Percentiles rank a stretch among this genome's conserved stretches.
Conservation (phyloP, 495 filamentous ascomycete species). For the Barbatosphaeria neglecta region DNA sequence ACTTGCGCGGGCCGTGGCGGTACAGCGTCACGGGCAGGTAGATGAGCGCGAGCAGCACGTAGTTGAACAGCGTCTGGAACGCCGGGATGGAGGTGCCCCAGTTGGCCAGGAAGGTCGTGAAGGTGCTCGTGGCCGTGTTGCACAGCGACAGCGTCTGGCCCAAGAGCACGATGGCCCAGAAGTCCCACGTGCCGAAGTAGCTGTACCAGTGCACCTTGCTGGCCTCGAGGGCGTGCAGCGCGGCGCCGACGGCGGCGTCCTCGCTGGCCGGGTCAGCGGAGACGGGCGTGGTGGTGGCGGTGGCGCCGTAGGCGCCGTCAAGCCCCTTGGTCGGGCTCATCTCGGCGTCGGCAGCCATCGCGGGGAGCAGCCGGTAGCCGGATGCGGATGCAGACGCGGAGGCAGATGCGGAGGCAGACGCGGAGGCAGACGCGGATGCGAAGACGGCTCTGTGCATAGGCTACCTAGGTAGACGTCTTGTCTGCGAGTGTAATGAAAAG, state of each 20-base stretch:
- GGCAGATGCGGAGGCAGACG: constrained; percentile 4
- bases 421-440: constrained; percentile 1
- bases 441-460: background rate
- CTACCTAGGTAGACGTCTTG: constrained; percentile 1
- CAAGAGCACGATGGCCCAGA: constrained; percentile 69
- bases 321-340: constrained; percentile 5
- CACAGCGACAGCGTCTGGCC: constrained; percentile 83
- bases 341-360: constrained; percentile 2
- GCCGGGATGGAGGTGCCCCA: constrained; percentile 79
- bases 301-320: constrained; percentile 7
- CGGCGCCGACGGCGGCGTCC: constrained; percentile 20
- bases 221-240: constrained; percentile 32
- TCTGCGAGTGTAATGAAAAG: too few species aligned
- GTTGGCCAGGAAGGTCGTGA: constrained; percentile 59
- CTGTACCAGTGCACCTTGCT: constrained; percentile 56
- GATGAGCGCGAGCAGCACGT: constrained; percentile 68
- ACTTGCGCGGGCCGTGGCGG: constrained; percentile 64
- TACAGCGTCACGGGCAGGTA: constrained; percentile 79
- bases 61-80: constrained; percentile 93
- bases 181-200: constrained; percentile 73
- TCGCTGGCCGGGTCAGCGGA: constrained; percentile 6
- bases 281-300: constrained; percentile 1
- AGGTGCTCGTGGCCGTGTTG: constrained; percentile 82
- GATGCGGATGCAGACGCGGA: constrained; percentile 3
- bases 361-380: constrained; percentile 7